Evolutionary conservation across 2,329 filamentous ascomycete species (phyloP).

Genomic region (Zalaria obscura): DNA sequence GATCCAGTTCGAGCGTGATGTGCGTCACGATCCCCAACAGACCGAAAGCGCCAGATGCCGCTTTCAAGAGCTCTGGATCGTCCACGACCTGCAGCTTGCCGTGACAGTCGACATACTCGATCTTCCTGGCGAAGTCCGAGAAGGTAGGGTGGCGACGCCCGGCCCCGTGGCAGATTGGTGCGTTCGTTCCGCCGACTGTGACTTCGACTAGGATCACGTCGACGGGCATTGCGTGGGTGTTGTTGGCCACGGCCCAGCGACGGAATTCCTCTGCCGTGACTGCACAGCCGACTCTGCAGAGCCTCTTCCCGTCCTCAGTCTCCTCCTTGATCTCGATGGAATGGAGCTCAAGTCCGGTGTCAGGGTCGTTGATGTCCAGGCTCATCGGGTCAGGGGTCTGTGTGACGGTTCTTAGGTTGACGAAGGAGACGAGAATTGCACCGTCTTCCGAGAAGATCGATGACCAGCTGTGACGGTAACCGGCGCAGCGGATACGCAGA

Average conservation of each 20-base stretch:
- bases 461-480: constrained; percentile 31
- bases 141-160: constrained; percentile 29
- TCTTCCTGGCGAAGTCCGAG: constrained; percentile 30
- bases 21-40: constrained; percentile 38
- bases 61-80: constrained; percentile 24
- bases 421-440: constrained; percentile 28
- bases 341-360: constrained; percentile 21
- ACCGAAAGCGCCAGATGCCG: constrained; percentile 31
- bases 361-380: constrained; percentile 11
- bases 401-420: constrained; percentile 24
- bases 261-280: constrained; percentile 34
- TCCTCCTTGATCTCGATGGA: no score
- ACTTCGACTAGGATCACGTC: constrained; percentile 36
- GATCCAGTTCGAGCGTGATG: constrained; percentile 32
- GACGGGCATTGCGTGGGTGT: constrained; percentile 27
- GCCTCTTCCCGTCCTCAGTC: neutral
- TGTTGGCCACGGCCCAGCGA: constrained; percentile 27
- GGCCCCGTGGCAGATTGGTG: constrained; percentile 28
- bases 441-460: constrained; percentile 26
- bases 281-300: constrained; percentile 28
- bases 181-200: constrained; percentile 17
- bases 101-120: constrained; percentile 35
- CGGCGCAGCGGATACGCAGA: constrained; percentile 26
- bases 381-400: constrained; percentile 19
- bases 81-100: constrained; percentile 26